phyloP scores from a whole-genome alignment of 2,329 filamentous ascomycete genomes.

The Fusarium buxicola region DNA sequence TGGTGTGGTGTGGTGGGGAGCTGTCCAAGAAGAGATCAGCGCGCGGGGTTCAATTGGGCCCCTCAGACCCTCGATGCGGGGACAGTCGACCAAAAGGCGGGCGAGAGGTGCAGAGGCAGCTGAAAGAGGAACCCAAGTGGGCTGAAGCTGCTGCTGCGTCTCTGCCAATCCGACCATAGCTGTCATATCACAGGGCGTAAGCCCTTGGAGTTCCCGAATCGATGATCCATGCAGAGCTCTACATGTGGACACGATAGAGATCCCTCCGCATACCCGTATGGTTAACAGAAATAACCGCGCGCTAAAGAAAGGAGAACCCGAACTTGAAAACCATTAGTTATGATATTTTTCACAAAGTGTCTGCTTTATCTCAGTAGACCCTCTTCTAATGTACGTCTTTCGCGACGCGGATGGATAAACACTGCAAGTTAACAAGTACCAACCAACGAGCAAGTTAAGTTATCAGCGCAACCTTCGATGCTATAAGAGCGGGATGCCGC shows the following conservation, averaged over 20 bases:
- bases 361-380: too few relatives aligned
- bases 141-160: not conserved
- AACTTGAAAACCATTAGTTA: too few relatives aligned
- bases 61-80: slow-evolving; percentile 7
- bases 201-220: not conserved
- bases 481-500: slow-evolving; percentile 1
- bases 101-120: slow-evolving; percentile 6
- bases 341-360: too few relatives aligned
- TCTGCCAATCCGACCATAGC: slow-evolving; percentile 1
- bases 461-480: not conserved
- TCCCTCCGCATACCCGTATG: too few relatives aligned
- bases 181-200: too few relatives aligned
- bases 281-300: too few relatives aligned
- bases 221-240: slow-evolving; percentile 3
- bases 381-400: too few relatives aligned
- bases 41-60: slow-evolving; percentile 17
- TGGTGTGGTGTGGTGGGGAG: slow-evolving; percentile 2
- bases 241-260: not conserved
- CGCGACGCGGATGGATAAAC: too few relatives aligned
- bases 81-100: not conserved
- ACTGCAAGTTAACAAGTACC: too few relatives aligned
- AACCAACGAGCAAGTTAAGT: not conserved
- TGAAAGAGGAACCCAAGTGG: not conserved
- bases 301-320: too few relatives aligned
- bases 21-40: slow-evolving; percentile 11